Percentiles rank a stretch among this genome's conserved stretches.
phyloP scores from a whole-genome alignment of 176 grass and related monocot genomes.

The Musa schizocarpa region DNA sequence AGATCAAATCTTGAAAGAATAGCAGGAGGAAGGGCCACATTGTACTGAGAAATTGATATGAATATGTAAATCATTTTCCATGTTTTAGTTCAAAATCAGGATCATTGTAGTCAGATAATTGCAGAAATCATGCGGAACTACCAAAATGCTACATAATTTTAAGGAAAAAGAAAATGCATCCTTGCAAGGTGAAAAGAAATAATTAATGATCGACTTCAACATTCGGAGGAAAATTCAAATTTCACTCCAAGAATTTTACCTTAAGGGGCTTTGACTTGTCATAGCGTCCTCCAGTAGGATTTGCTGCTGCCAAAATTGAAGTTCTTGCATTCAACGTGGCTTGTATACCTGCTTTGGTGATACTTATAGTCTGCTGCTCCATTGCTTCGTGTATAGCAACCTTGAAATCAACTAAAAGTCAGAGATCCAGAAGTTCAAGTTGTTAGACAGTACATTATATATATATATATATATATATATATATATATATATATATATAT shows the following conservation, averaged over 20 bases:
- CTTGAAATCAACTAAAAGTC: constrained; percentile 35
- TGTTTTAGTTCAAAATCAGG: neutral
- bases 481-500: too few relatives aligned
- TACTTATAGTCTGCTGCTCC: constrained; percentile 99
- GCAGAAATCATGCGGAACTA: neutral
- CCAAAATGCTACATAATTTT: neutral
- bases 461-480: too few relatives aligned
- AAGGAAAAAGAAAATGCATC: neutral
- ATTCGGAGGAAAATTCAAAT: neutral
- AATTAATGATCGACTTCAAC: neutral
- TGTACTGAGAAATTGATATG: constrained; percentile 49
- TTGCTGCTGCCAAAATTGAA: constrained; percentile 95
- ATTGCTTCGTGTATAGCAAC: constrained; percentile 99
- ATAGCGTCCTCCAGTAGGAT: constrained; percentile 89
- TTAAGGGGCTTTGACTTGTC: constrained; percentile 95
- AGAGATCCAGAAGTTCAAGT: constrained; percentile 3
- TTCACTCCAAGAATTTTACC: constrained; percentile 23
- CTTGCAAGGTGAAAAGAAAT: neutral
- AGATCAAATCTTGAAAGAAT: constrained; percentile 99
- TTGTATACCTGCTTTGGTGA: constrained; percentile 99
- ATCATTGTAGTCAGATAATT: neutral
- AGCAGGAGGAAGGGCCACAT: constrained; percentile 88
- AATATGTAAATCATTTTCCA: neutral
- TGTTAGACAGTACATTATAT: neutral
- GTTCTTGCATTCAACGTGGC: constrained; percentile 92